phyloP scores from a whole-genome alignment of 163 green algal species.

The Chlorella variabilis region DNA sequence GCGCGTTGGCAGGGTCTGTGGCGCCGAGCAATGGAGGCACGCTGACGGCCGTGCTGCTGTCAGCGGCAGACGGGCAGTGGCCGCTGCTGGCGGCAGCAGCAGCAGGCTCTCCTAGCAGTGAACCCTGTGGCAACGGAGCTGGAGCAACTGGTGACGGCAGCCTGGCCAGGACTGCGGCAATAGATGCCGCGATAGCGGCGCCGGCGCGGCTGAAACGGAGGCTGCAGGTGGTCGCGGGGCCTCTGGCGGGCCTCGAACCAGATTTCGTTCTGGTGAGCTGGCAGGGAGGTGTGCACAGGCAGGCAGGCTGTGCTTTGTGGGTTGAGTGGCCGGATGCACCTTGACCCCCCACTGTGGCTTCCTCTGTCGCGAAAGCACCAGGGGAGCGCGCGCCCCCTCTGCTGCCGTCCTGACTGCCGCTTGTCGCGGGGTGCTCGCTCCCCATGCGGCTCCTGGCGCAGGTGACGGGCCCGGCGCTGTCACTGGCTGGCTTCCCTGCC shows the following conservation, averaged over 20 bases:
- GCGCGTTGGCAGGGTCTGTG: not conserved
- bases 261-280: constrained; percentile 43
- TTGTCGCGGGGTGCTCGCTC: too few species aligned
- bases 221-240: constrained; percentile 24
- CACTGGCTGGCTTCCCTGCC: constrained; percentile 40
- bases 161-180: not conserved
- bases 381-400: too few species aligned
- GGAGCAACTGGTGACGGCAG: not conserved
- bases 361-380: too few species aligned
- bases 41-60: constrained; percentile 32
- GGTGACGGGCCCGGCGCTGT: constrained; percentile 35
- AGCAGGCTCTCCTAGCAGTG: not conserved
- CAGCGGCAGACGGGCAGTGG: constrained; percentile 26
- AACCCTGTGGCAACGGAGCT: too few species aligned
- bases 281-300: not conserved
- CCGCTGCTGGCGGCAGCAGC: constrained; percentile 21
- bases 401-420: too few species aligned
- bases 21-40: not conserved
- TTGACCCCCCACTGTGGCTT: too few species aligned
- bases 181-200: constrained; percentile 23
- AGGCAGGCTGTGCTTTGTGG: too few species aligned
- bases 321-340: too few species aligned
- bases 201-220: constrained; percentile 7
- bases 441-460: too few species aligned
- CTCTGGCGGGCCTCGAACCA: constrained; percentile 31